Evolutionary conservation across 495 filamentous ascomycete species (phyloP).

Genomic region (Neurospora pannonica): DNA sequence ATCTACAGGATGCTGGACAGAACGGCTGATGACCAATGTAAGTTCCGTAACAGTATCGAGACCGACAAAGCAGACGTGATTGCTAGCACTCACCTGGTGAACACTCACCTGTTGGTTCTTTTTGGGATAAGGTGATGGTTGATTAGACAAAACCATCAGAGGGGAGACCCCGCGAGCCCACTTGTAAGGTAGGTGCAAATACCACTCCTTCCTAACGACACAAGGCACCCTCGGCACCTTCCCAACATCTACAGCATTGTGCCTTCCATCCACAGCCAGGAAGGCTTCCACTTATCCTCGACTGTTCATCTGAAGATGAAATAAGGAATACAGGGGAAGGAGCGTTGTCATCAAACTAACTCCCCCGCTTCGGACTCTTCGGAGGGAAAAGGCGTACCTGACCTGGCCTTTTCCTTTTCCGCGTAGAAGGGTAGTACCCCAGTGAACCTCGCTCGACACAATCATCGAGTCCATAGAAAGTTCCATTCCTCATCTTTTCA

Average conservation of each 20-base stretch:
- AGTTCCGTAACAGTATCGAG: constrained; percentile 2
- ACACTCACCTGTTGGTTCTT: not conserved
- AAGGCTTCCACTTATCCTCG: not conserved
- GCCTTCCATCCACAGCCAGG: not conserved
- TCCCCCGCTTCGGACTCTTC: not conserved
- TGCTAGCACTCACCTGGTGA: constrained; percentile 6
- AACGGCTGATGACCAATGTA: constrained; percentile 41
- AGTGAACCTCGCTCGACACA: not conserved
- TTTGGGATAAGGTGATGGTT: no score
- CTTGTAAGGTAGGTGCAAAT: no score
- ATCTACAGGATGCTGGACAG: constrained; percentile 62
- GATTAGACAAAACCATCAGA: not conserved
- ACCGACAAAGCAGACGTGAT: not conserved
- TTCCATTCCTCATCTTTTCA: not conserved
- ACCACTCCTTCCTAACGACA: no score
- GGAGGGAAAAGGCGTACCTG: not conserved
- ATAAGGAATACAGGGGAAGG: not conserved
- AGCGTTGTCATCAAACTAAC: not conserved
- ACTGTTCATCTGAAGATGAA: not conserved
- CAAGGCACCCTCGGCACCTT: no score
- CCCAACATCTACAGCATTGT: not conserved
- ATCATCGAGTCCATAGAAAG: not conserved
- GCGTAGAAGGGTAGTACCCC: not conserved
- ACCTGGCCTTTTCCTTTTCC: not conserved
- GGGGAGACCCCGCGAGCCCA: no score